Conservation (phyloP, 1,284 basidiomycete species). For the Puccinia novopanici region DNA sequence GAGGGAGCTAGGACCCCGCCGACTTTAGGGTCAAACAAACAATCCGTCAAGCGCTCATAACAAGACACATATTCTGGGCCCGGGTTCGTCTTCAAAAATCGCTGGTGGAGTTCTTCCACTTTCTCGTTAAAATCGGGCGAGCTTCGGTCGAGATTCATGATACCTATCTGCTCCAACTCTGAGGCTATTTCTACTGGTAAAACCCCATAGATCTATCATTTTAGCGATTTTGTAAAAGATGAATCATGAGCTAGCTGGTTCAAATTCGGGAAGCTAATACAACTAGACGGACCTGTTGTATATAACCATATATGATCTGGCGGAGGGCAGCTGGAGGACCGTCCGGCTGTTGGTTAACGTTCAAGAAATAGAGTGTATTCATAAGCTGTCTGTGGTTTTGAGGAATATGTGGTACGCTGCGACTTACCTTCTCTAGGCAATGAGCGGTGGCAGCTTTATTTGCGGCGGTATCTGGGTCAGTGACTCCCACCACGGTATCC, state of each 20-base stretch:
- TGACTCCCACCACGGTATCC: slow-evolving; percentile 44
- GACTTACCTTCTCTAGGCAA: slow-evolving; percentile 42
- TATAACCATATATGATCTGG: slow-evolving; percentile 48
- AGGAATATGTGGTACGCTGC: background rate
- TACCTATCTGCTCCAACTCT: slow-evolving; percentile 24
- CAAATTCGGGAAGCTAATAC: background rate
- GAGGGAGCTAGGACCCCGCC: slow-evolving; percentile 29
- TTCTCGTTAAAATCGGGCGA: slow-evolving; percentile 35
- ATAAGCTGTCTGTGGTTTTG: background rate
- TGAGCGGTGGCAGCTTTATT: slow-evolving; percentile 37
- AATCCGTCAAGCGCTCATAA: slow-evolving; percentile 44
- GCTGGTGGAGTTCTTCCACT: slow-evolving; percentile 31
- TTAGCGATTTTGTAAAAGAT: too few species aligned
- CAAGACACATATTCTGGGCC: slow-evolving; percentile 48
- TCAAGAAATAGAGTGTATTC: background rate
- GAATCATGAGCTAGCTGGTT: too few species aligned
- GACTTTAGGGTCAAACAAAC: slow-evolving; percentile 29
- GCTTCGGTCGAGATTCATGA: slow-evolving; percentile 17
- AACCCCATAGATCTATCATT: slow-evolving; percentile 38
- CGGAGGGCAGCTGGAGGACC: slow-evolving; percentile 35
- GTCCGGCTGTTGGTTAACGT: slow-evolving; percentile 34
- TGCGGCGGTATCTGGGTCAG: slow-evolving; percentile 36
- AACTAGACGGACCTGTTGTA: slow-evolving; percentile 36
- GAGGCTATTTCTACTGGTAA: slow-evolving; percentile 30
- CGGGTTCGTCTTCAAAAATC: slow-evolving; percentile 42